Evolutionary conservation across 148 eudicot genomes (phyloP).

Genomic region (Pharnaceum exiguum): DNA sequence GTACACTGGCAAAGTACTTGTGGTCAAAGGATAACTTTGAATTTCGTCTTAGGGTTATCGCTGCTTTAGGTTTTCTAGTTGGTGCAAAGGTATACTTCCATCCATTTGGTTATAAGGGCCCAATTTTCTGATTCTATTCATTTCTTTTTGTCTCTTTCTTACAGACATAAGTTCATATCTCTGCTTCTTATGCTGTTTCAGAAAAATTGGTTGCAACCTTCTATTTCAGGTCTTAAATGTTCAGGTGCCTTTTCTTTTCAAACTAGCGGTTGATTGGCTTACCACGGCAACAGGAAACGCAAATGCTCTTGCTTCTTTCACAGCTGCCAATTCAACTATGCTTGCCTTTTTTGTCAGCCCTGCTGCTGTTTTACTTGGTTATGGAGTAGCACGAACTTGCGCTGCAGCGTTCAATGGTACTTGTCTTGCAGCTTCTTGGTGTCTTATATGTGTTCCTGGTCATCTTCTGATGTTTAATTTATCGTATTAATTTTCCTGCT

Average conservation of each 20-base stretch:
- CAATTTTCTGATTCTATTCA: background rate
- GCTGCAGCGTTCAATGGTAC: constrained; percentile 94
- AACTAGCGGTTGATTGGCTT: constrained; percentile 93
- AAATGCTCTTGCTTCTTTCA: constrained; percentile 67
- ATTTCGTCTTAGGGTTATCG: constrained; percentile 73
- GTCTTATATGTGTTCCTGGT: background rate
- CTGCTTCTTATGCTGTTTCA: background rate
- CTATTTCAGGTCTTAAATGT: constrained; percentile 78
- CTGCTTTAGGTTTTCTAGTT: constrained; percentile 76
- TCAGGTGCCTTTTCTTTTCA: constrained; percentile 91
- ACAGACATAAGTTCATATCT: background rate
- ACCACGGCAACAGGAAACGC: constrained; percentile 80
- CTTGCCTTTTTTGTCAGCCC: constrained; percentile 85
- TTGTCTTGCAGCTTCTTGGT: constrained; percentile 4
- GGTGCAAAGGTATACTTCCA: constrained; percentile 69
- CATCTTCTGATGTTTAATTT: no score
- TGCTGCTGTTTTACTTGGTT: constrained; percentile 83
- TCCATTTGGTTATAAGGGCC: background rate
- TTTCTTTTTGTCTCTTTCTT: background rate
- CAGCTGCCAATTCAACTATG: constrained; percentile 62
- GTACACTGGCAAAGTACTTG: constrained; percentile 63
- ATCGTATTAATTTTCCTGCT: no score
- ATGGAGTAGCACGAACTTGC: constrained; percentile 85
- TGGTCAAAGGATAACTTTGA: constrained; percentile 87
- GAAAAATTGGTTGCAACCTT: constrained; percentile 7